Conservation (phyloP, 768 basidiomycete genomes). For the Heimioporus sp. region DNA sequence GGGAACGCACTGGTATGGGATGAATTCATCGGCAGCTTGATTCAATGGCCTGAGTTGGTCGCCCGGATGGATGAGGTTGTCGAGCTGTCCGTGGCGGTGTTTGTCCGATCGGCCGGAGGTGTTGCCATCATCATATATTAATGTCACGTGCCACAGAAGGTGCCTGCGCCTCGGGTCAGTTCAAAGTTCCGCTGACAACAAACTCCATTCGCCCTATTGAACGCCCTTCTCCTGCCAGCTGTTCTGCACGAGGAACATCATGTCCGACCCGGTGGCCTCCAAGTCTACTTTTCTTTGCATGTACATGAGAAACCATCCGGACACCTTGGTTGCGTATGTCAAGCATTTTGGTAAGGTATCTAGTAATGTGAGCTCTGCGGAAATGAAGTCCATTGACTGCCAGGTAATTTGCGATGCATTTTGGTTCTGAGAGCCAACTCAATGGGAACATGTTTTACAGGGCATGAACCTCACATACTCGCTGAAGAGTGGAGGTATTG, state of each 20-base stretch:
- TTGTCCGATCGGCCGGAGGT: no score
- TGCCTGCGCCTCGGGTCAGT: no score
- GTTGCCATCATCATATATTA: no score
- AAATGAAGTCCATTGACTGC: constrained; percentile 68
- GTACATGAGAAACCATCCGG: constrained; percentile 85
- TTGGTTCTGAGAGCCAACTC: not conserved
- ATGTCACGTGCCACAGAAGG: no score
- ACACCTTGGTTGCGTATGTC: constrained; percentile 82
- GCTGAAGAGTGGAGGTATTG: constrained; percentile 45
- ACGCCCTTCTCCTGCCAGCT: no score
- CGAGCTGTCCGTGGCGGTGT: no score
- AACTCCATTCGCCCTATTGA: no score
- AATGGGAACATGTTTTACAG: constrained; percentile 31
- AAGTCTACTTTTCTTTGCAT: constrained; percentile 74
- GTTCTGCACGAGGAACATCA: constrained; percentile 18
- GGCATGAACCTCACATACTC: constrained; percentile 70
- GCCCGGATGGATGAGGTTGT: no score
- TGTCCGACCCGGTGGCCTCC: constrained; percentile 72
- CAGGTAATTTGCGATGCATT: constrained; percentile 41
- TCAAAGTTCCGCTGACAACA: no score
- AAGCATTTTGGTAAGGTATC: constrained; percentile 72
- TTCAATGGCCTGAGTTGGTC: no score
- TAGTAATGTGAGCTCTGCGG: constrained; percentile 52
- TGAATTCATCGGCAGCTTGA: no score
- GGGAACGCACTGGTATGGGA: no score